phyloP scores from a whole-genome alignment of 192 early-diverging fungal genomes.

The Coemansia sp. region DNA sequence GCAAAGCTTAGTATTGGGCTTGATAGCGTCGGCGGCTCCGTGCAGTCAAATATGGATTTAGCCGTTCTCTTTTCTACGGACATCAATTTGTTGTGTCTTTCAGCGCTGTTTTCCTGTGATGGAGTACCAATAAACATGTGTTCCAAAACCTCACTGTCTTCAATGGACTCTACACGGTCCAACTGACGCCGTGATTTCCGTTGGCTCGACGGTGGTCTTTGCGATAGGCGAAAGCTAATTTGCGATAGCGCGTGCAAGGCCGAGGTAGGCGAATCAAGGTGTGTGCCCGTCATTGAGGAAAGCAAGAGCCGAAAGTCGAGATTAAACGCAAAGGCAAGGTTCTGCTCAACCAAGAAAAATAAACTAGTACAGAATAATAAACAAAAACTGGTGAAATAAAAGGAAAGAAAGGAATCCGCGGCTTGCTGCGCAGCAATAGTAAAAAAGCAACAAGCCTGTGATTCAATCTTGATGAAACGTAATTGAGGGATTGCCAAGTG shows the following conservation, averaged over 20 bases:
- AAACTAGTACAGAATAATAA: not conserved
- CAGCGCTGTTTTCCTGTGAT: slow-evolving; percentile 3
- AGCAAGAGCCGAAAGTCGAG: not conserved
- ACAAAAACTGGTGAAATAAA: not conserved
- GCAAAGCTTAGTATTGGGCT: slow-evolving; percentile 31
- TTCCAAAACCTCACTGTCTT: slow-evolving; percentile 24
- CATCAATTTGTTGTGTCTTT: not conserved
- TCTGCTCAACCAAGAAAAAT: not conserved
- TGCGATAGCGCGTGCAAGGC: slow-evolving; percentile 34
- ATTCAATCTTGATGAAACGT: not conserved
- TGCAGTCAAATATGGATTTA: not conserved
- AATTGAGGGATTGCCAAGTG: not conserved
- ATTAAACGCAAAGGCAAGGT: not conserved
- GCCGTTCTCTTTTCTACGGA: not conserved
- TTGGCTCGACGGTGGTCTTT: slow-evolving; percentile 28
- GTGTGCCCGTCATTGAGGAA: slow-evolving; percentile 14
- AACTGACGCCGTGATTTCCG: slow-evolving; percentile 6
- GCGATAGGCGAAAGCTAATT: slow-evolving; percentile 44
- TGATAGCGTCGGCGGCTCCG: slow-evolving; percentile 25
- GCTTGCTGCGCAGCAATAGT: slow-evolving; percentile 3
- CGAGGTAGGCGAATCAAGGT: slow-evolving; percentile 4
- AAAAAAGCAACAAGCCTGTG: not conserved
- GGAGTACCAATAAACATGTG: not conserved
- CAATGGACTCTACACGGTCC: slow-evolving; percentile 44
- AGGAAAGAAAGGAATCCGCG: not conserved